Base-by-base conservation (phyloP, 345 rosid genomes). In the Lenwebbia sp. region DNA sequence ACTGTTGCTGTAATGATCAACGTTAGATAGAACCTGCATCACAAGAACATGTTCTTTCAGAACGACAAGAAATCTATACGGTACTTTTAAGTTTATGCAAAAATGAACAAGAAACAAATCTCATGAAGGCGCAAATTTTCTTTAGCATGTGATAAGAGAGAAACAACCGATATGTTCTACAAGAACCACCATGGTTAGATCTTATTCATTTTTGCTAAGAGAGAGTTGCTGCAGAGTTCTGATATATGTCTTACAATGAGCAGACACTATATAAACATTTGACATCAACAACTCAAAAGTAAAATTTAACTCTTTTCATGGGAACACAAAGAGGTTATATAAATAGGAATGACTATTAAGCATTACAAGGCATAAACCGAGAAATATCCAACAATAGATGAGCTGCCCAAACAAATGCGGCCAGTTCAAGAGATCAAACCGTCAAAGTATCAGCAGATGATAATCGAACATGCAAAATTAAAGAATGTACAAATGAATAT, bases 1-100 rank as follows among this genome's bases (percentile, higher is more conserved):
- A 95, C 94, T 53, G 98, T 94, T 28, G 99, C 98, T 41, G 99
- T 97, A 81, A 96, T 89, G 85, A 97, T 95, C 96, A 97, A 91
- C 82, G 99, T 97, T 82, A 96, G 89, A 88, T 94, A 98, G 50
- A 97, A 83, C 92, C 98, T 97, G 96, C 90, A 90, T 47, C 62
- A 87, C 15, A 41, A 53, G 41, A 47, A n/a, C 33, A 49, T 37
- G 22, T 28, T 70, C 13, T 37, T 37, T 70, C 81, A 70, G 81
- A 26, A 37, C 8, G 6, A 19, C 1, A 0, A 37, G 21, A 70
- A 70, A 33, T 70, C 25, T 37, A 37, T 10, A 37, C 3, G 3
- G 81, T 70, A 9, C 76, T 65, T 62, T 33, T 37, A 70, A 70
- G 47, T 70, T 37, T 19, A 70, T 19, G 47, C 47, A 70, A 37